A percentile compares a stretch with the other conserved stretches of the same genome.
Conservation (phyloP, 495 filamentous ascomycete species). For the Penicillium tannophilum region DNA sequence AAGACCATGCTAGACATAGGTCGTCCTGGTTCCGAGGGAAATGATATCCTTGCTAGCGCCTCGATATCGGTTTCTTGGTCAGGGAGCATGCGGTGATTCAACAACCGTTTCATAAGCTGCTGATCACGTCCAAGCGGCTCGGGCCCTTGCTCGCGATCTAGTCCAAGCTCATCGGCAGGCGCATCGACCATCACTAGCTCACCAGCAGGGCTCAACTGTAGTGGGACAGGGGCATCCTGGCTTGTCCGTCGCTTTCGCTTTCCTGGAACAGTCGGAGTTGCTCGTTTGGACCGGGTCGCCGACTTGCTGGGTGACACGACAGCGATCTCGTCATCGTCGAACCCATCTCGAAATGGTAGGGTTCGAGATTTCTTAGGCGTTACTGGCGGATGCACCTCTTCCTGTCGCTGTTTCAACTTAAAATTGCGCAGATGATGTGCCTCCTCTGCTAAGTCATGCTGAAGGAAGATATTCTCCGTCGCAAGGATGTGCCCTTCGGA, state of each 20-base stretch:
- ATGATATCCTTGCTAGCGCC: conserved; percentile 46
- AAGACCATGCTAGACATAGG: conserved; percentile 60
- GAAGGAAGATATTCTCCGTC: conserved; percentile 65
- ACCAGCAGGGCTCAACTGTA: conserved; percentile 52
- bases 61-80: conserved; percentile 58
- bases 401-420: conserved; percentile 44
- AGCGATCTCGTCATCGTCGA: conserved; percentile 70
- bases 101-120: conserved; percentile 57
- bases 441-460: conserved; percentile 66
- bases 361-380: conserved; percentile 63
- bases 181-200: conserved; percentile 31
- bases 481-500: conserved; percentile 61
- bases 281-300: conserved; percentile 48
- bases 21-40: conserved; percentile 56
- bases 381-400: conserved; percentile 38
- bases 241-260: conserved; percentile 65
- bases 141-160: conserved; percentile 15
- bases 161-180: conserved; percentile 25
- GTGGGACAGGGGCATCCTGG: conserved; percentile 55
- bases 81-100: conserved; percentile 55
- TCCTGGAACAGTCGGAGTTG: conserved; percentile 58
- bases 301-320: conserved; percentile 60
- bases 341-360: conserved; percentile 67
- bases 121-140: conserved; percentile 15
- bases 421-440: conserved; percentile 49